Conservation (phyloP, 1,139 yeast genomes). For the Ashbya aceris region DNA sequence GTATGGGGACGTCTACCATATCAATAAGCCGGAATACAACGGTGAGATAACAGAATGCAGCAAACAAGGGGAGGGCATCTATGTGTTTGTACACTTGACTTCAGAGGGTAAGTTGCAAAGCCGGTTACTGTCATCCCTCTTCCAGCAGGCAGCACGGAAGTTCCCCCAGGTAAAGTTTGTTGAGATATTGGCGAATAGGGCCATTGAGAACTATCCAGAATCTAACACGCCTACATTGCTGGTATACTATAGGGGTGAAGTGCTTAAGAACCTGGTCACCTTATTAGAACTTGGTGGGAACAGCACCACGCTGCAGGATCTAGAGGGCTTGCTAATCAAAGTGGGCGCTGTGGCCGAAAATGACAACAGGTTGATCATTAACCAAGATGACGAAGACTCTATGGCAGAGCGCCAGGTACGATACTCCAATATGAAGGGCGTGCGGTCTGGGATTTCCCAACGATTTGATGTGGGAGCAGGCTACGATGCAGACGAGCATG, state of each 20-base stretch:
- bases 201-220: conserved; percentile 87
- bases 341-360: conserved; percentile 52
- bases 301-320: conserved; percentile 54
- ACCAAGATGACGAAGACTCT: conserved; percentile 50
- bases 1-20: conserved; percentile 69
- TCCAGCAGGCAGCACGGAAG: conserved; percentile 43
- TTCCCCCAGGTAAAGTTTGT: conserved; percentile 82
- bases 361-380: conserved; percentile 58
- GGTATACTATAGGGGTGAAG: conserved; percentile 67
- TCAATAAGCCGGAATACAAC: conserved; percentile 81
- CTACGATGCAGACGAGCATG: conserved; percentile 39
- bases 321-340: conserved; percentile 61
- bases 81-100: conserved; percentile 72
- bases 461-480: conserved; percentile 31
- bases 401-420: conserved; percentile 41
- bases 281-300: conserved; percentile 79
- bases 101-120: conserved; percentile 65
- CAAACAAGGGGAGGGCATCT: conserved; percentile 30
- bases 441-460: conserved; percentile 37
- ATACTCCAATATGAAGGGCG: conserved; percentile 41
- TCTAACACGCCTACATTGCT: conserved; percentile 83
- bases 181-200: conserved; percentile 80
- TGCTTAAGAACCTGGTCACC: conserved; percentile 70
- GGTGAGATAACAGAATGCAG: conserved; percentile 80
- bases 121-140: conserved; percentile 51